A percentile compares a stretch with the other conserved stretches of the same genome.
Evolutionary conservation across 768 basidiomycete species (phyloP).

Genomic region (Macrocybe gigantea): DNA sequence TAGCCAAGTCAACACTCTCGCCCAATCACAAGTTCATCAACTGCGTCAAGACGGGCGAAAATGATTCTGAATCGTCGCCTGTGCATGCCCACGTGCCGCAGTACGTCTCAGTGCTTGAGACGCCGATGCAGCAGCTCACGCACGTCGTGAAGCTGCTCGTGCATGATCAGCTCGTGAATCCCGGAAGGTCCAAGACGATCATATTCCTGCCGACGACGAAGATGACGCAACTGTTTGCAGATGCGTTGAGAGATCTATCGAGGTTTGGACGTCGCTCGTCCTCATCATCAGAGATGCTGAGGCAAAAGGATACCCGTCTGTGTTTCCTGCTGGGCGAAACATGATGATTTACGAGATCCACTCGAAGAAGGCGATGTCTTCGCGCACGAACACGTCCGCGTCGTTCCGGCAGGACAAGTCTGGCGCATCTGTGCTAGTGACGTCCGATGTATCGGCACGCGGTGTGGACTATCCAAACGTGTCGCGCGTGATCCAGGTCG

Average conservation of each 20-base stretch:
- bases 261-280: no score
- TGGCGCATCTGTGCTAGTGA: conserved; percentile 63
- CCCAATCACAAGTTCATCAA: conserved; percentile 67
- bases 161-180: conserved; percentile 79
- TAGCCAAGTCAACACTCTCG: conserved; percentile 57
- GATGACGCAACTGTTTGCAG: conserved; percentile 58
- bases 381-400: conserved; percentile 51
- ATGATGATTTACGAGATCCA: conserved; percentile 77
- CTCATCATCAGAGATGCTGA: no score
- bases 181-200: conserved; percentile 65
- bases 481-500: conserved; percentile 88
- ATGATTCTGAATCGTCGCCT: conserved; percentile 27
- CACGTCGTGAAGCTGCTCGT: conserved; percentile 76
- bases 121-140: conserved; percentile 63
- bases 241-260: background rate
- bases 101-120: conserved; percentile 69
- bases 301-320: no score
- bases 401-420: conserved; percentile 51
- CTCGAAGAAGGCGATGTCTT: conserved; percentile 60
- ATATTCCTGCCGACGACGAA: conserved; percentile 85
- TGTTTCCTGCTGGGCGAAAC: conserved; percentile 42
- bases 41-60: conserved; percentile 51
- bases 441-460: conserved; percentile 85
- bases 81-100: conserved; percentile 78
- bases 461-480: conserved; percentile 88